A percentile compares a stretch with the other conserved stretches of the same genome.
These are phyloP conservation scores for Dictyostelium intermedium DNA, from an alignment of 78 protist species.

Conservation along the genomic window DNA sequence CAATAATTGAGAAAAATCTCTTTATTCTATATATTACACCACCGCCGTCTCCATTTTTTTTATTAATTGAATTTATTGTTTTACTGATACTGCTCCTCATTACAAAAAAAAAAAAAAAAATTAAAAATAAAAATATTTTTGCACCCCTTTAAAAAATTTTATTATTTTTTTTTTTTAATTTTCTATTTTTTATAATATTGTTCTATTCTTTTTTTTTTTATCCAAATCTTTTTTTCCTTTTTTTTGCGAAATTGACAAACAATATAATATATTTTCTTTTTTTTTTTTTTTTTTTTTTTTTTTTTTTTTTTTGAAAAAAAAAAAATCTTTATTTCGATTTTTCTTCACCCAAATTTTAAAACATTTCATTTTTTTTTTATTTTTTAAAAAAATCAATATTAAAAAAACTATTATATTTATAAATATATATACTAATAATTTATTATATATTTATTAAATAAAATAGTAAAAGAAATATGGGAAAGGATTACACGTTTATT, in stretches of 20 bases:
- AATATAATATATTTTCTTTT: no score
- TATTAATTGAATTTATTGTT: not conserved
- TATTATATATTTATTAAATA: not conserved
- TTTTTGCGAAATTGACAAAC: not conserved
- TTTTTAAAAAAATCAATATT: no score
- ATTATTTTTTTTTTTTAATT: no score
- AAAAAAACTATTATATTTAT: not conserved
- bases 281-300: no score
- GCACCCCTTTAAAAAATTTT: not conserved
- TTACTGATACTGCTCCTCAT: not conserved
- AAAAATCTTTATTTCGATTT: not conserved
- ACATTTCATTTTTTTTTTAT: no score
- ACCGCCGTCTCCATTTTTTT: not conserved
- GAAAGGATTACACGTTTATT: conserved; percentile 14
- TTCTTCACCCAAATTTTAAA: not conserved
- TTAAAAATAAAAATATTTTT: no score
- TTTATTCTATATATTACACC: not conserved
- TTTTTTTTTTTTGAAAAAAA: no score
- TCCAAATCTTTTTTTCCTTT: no score
- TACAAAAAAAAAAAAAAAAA: not conserved
- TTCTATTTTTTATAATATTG: no score
- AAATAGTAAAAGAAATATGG: not conserved
- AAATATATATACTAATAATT: not conserved
- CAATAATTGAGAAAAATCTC: not conserved
- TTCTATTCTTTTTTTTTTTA: no score